Percentiles rank a stretch among this genome's conserved stretches.
phyloP scores from a whole-genome alignment of 2,329 filamentous ascomycete genomes.

The Pseudogymnoascus verrucosus region DNA sequence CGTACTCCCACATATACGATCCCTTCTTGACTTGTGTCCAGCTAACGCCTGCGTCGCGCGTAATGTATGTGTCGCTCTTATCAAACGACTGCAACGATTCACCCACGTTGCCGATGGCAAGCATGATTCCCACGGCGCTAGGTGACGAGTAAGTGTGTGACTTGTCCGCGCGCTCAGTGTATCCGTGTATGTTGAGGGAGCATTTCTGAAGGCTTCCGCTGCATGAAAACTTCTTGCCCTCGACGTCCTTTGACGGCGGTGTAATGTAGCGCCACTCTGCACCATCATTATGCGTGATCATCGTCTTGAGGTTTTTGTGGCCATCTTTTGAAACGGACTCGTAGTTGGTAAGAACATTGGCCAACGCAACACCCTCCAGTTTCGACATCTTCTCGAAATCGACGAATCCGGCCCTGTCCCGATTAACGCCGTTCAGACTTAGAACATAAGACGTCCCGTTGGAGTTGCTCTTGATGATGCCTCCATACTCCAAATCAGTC shows the following conservation, averaged over 20 bases:
- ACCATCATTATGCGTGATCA: slow-evolving; percentile 95
- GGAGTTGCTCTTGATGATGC: slow-evolving; percentile 95
- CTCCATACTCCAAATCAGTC: slow-evolving; percentile 63
- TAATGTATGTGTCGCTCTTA: slow-evolving; percentile 83
- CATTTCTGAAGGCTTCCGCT: slow-evolving; percentile 58
- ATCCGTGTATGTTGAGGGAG: slow-evolving; percentile 87
- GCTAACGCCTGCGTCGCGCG: slow-evolving; percentile 77
- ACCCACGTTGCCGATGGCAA: slow-evolving; percentile 88
- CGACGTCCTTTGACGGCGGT: slow-evolving; percentile 62
- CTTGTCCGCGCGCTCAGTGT: slow-evolving; percentile 79
- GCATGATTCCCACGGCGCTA: slow-evolving; percentile 82
- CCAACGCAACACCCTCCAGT: slow-evolving; percentile 80
- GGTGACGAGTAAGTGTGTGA: slow-evolving; percentile 80
- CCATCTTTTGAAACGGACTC: slow-evolving; percentile 48
- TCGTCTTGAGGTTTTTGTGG: slow-evolving; percentile 74
- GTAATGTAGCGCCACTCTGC: slow-evolving; percentile 73
- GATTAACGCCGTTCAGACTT: slow-evolving; percentile 73
- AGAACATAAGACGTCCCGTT: slow-evolving; percentile 94
- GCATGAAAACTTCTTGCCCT: slow-evolving; percentile 67
- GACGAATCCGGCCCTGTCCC: slow-evolving; percentile 67
- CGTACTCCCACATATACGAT: slow-evolving; percentile 86
- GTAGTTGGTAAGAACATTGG: slow-evolving; percentile 75
- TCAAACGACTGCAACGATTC: slow-evolving; percentile 30
- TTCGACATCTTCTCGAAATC: slow-evolving; percentile 96
- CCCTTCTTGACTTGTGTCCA: slow-evolving; percentile 87